Base-by-base conservation (phyloP, 768 basidiomycete genomes). In the Fomitopsis serialis region DNA sequence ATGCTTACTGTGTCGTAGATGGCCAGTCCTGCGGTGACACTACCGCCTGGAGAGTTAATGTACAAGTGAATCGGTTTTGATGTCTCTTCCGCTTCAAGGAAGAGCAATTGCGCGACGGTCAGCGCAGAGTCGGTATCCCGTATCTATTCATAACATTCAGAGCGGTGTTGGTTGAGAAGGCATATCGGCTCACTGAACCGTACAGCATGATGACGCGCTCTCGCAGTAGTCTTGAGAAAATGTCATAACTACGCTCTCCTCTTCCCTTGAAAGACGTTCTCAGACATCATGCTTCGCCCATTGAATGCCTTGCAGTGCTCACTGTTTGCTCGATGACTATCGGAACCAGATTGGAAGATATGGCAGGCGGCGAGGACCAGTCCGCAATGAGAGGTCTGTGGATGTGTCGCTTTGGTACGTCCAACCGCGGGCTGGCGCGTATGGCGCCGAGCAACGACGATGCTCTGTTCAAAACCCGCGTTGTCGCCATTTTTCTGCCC, bases 131-230 rank as follows among this genome's bases (percentile, higher is more conserved):
- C 86, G n/a, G 81, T 78, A 70, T 97, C 95, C 58, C 83, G 81
- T 66, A 98, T 92, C 94, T 97, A 27, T 24, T n/a, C 34, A 37
- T 19, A 19, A 4, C 15, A 15, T 17, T 50, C n/a, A 15, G 24
- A 19, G 17, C 42, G 21, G n/a, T 24, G 12, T 35, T 17, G 42
- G 12, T 12, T 36, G 19, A 11, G 11, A 32, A 6, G 11, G 29
- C 29, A 6, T 5, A 11, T 6, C 36, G 45, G 75, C 85, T 61
- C 65, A 95, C 95, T 15, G 93, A 88, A 19, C 94, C 95, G 62
- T 90, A 89, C 35, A 98, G 78, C 86, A 98, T 97, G 61, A 98
- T 90, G 34, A 98, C 95, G 47, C 96, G 81, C 66, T 98, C 96
- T 58, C 92, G 78, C 36, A 98, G 76, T 46, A 98, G 78, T 21